Evolutionary conservation across 352 stramenopile species (phyloP).

Genomic region (Ophiocytium majus): DNA sequence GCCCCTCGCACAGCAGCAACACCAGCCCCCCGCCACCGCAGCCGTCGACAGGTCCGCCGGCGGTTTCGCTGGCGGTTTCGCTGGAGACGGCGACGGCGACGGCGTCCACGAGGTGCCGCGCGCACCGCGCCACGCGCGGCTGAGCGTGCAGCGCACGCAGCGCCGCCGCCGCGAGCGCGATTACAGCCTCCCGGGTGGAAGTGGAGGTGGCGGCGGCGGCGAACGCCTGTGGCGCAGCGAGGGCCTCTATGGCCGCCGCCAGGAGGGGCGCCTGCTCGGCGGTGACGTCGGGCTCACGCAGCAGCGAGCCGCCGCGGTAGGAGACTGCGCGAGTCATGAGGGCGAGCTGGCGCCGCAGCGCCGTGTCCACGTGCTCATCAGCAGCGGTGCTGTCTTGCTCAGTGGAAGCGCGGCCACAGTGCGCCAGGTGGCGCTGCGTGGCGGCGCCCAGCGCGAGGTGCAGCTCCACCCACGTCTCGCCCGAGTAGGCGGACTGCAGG

Average conservation of each 20-base stretch:
- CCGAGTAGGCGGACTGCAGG: conserved; percentile 41
- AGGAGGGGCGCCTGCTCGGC: conserved; percentile 35
- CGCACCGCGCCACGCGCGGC: neutral
- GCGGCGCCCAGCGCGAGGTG: conserved; percentile 45
- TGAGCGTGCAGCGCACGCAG: conserved; percentile 36
- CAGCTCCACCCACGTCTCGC: conserved; percentile 47
- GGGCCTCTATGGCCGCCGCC: conserved; percentile 26
- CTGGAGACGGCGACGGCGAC: conserved; percentile 31
- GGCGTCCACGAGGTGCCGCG: neutral
- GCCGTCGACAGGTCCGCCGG: neutral
- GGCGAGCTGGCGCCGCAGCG: conserved; percentile 27
- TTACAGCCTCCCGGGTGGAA: conserved; percentile 27
- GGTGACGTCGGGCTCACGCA: conserved; percentile 42
- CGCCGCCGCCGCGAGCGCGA: conserved; percentile 42
- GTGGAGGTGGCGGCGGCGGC: conserved; percentile 24
- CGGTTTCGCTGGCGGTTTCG: neutral
- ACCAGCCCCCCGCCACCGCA: neutral
- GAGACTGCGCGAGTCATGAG: conserved; percentile 42
- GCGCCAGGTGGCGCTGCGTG: conserved; percentile 25
- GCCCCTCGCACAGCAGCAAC: neutral
- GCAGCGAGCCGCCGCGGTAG: conserved; percentile 41
- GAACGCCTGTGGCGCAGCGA: conserved; percentile 33
- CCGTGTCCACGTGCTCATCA: neutral
- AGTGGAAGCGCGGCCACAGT: neutral
- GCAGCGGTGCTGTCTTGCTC: neutral